These are phyloP conservation scores for Acanthamoeba lenticulata DNA, from an alignment of 208 protist genomes.

Conservation along the genomic window DNA sequence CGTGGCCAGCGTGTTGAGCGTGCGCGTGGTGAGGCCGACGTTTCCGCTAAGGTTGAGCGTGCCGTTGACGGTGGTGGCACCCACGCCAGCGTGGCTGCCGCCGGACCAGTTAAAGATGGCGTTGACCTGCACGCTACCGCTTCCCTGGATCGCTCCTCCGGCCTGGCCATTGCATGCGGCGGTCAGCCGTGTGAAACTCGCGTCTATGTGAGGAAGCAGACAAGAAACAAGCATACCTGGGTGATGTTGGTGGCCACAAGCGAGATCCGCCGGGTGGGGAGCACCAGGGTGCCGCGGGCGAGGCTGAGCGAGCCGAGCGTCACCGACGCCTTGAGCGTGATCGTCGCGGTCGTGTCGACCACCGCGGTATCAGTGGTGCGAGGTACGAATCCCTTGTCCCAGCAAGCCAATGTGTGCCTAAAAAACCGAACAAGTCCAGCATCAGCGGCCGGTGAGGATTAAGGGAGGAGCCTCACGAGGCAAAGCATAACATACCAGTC, in stretches of 20 bases:
- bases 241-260: too few species aligned
- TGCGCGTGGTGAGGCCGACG: not conserved
- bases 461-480: too few species aligned
- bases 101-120: not conserved
- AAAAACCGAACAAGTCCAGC: too few species aligned
- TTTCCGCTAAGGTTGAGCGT: not conserved
- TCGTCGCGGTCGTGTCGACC: not conserved
- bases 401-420: not conserved
- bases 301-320: not conserved
- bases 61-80: slow-evolving; percentile 30
- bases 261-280: not conserved
- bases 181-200: too few species aligned
- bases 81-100: slow-evolving; percentile 11
- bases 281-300: not conserved
- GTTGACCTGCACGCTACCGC: slow-evolving; percentile 28
- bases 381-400: not conserved
- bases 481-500: too few species aligned
- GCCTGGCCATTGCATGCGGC: not conserved
- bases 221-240: too few species aligned
- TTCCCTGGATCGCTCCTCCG: not conserved
- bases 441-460: too few species aligned
- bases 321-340: not conserved
- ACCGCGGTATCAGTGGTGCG: slow-evolving; percentile 6
- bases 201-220: too few species aligned
- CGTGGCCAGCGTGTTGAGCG: not conserved